Evolutionary conservation across 2,329 filamentous ascomycete genomes (phyloP).

Genomic region (Cadophora sp.): DNA sequence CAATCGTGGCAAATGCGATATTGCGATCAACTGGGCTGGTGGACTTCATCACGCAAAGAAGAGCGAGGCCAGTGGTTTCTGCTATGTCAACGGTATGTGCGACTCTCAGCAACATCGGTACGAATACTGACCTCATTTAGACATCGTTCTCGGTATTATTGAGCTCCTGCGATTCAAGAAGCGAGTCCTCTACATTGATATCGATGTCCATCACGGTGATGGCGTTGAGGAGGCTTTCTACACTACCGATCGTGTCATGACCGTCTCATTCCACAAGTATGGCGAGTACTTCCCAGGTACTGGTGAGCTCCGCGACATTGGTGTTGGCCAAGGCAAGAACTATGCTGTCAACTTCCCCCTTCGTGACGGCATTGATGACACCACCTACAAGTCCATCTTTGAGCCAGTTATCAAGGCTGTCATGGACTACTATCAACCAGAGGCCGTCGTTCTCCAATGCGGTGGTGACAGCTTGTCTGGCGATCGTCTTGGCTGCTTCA

Average conservation of each 20-base stretch:
- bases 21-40: slow-evolving; percentile 98
- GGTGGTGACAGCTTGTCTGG: slow-evolving; percentile 94
- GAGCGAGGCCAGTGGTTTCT: slow-evolving; percentile 94
- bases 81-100: slow-evolving; percentile 91
- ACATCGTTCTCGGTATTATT: slow-evolving; percentile 95
- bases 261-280: slow-evolving; percentile 94
- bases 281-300: slow-evolving; percentile 96
- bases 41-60: slow-evolving; percentile 98
- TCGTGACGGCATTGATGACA: slow-evolving; percentile 89
- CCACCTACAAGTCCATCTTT: slow-evolving; percentile 89
- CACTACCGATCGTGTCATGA: slow-evolving; percentile 91
- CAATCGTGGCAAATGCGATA: slow-evolving; percentile 90
- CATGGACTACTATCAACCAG: slow-evolving; percentile 86
- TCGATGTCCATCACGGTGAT: slow-evolving; percentile 93
- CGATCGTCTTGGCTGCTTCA: slow-evolving; percentile 95
- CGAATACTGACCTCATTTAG: slow-evolving; percentile 59
- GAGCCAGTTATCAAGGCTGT: slow-evolving; percentile 87
- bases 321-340: slow-evolving; percentile 86
- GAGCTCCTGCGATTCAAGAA: slow-evolving; percentile 90
- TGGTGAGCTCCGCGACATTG: slow-evolving; percentile 84
- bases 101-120: neutral
- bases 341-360: slow-evolving; percentile 92
- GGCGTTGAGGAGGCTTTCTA: slow-evolving; percentile 94
- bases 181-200: slow-evolving; percentile 97
- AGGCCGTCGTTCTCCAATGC: slow-evolving; percentile 94